Conservation (phyloP, 768 basidiomycete genomes). For the Mycena indigotica region DNA sequence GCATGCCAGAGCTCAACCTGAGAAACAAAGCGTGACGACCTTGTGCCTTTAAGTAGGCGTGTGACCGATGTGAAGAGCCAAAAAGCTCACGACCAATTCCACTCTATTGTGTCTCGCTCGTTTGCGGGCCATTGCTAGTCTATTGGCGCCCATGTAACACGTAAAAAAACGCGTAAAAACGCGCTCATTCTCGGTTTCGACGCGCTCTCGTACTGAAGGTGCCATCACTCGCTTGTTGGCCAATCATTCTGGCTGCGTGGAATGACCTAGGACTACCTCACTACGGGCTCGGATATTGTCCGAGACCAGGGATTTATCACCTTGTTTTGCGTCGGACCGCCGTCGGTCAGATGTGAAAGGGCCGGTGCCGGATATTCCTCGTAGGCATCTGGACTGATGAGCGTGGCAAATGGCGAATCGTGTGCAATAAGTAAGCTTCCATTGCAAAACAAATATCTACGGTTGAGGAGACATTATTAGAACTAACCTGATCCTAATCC, state of each 20-base stretch:
- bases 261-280: neutral
- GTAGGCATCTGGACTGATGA: neutral
- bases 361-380: neutral
- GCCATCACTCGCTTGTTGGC: neutral
- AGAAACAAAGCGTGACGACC: neutral
- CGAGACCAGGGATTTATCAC: neutral
- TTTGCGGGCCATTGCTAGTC: neutral
- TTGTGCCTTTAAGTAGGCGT: neutral
- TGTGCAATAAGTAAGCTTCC: no score
- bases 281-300: neutral
- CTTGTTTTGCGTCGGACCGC: neutral
- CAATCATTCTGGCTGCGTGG: neutral
- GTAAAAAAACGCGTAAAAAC: conserved; percentile 11
- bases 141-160: neutral
- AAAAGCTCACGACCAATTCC: neutral
- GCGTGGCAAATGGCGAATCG: neutral
- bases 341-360: neutral
- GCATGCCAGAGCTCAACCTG: conserved; percentile 18
- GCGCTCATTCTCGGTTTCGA: neutral
- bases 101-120: neutral
- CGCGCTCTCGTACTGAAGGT: neutral
- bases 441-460: no score
- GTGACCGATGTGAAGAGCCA: neutral
- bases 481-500: neutral
- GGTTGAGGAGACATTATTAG: no score